A percentile compares a stretch with the other conserved stretches of the same genome.
Conservation (phyloP, 1,284 basidiomycete species). For the Ceraceosorus guamensis region DNA sequence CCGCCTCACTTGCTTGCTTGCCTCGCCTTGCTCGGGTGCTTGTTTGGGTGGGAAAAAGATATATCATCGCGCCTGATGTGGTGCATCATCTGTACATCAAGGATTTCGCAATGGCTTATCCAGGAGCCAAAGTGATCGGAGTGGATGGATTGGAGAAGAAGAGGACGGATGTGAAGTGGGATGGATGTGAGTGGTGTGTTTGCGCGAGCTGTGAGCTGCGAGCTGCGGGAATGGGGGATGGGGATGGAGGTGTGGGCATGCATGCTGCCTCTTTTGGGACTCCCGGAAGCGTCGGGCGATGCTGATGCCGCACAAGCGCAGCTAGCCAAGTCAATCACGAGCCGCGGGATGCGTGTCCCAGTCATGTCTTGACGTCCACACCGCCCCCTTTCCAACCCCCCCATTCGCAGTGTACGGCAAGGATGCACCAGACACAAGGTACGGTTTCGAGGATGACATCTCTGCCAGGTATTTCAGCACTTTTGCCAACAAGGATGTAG, state of each 20-base stretch:
- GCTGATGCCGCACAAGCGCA: too few relatives aligned
- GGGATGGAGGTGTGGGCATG: too few relatives aligned
- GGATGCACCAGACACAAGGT: conserved; percentile 16
- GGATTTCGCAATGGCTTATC: conserved; percentile 30
- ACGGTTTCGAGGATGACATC: conserved; percentile 35
- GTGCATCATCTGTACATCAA: conserved; percentile 53
- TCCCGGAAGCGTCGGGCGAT: too few relatives aligned
- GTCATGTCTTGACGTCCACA: too few relatives aligned
- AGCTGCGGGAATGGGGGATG: too few relatives aligned
- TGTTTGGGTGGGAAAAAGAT: conserved; percentile 14
- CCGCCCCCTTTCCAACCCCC: neutral
- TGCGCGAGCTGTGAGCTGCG: neutral
- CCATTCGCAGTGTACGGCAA: conserved; percentile 22
- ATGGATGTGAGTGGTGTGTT: conserved; percentile 12
- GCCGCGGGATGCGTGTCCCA: too few relatives aligned
- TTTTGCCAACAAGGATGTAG: conserved; percentile 76
- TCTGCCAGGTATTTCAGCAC: conserved; percentile 62
- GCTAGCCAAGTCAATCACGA: too few relatives aligned
- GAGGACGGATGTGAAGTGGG: conserved; percentile 51
- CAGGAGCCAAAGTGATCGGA: conserved; percentile 49
- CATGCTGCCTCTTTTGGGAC: too few relatives aligned
- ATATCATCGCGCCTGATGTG: conserved; percentile 52
- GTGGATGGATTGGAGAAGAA: conserved; percentile 50
- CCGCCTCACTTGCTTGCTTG: neutral
- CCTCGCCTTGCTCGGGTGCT: conserved; percentile 1